Evolutionary conservation across 345 rosid species (phyloP).

Genomic region (Syzygium grande): DNA sequence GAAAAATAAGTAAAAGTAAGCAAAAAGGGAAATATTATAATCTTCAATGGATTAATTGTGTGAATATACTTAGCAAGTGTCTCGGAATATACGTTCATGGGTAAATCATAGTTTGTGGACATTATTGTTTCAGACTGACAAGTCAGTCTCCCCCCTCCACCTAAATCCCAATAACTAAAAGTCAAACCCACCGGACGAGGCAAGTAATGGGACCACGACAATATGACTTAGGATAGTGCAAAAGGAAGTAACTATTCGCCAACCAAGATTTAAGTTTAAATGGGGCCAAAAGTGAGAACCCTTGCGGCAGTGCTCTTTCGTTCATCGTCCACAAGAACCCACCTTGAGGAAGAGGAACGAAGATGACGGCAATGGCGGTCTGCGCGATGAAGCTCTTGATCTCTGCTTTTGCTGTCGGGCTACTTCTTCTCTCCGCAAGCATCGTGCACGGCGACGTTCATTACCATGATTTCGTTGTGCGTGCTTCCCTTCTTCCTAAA

Average conservation of each 20-base stretch:
- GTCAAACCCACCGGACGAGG: background rate
- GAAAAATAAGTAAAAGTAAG: background rate
- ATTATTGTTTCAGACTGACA: background rate
- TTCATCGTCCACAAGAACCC: background rate
- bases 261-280: background rate
- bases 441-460: background rate
- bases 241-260: background rate
- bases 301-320: background rate
- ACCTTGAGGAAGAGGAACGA: background rate
- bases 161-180: background rate
- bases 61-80: background rate
- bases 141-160: background rate
- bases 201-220: background rate
- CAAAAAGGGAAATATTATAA: background rate
- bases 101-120: fast-evolving
- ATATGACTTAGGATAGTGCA: background rate
- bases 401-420: background rate
- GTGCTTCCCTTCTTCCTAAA: background rate
- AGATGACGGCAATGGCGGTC: background rate
- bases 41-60: fast-evolving
- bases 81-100: background rate
- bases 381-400: background rate
- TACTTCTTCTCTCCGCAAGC: background rate
- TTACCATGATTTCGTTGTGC: background rate
- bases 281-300: background rate